Evolutionary conservation across 305 asterid species (phyloP).

Genomic region (Rubia tinctorum): DNA sequence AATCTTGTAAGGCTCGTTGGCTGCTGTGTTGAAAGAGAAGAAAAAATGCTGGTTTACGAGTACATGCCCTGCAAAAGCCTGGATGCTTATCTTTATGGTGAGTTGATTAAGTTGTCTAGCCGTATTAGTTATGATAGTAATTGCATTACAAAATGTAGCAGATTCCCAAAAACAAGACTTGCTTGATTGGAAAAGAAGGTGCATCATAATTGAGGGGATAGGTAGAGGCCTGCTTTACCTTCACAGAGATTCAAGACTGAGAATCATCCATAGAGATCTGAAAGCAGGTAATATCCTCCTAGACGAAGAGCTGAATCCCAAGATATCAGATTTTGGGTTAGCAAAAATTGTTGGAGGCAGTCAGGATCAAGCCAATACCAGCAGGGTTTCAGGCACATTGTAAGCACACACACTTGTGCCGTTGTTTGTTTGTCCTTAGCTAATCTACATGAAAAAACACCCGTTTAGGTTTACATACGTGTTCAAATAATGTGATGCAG

Average conservation of each 20-base stretch:
- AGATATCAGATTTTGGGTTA: constrained; percentile 19
- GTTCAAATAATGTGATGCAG: constrained; percentile 7
- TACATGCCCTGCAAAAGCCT: constrained; percentile 2
- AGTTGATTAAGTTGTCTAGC: background rate
- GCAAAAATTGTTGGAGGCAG: constrained; percentile 15
- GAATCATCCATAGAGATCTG: constrained; percentile 21
- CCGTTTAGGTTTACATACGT: background rate
- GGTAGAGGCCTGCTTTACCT: constrained; percentile 24
- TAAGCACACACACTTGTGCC: constrained; percentile 5
- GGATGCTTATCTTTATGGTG: constrained; percentile 10
- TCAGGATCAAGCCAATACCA: constrained; percentile 17
- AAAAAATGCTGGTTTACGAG: constrained; percentile 1
- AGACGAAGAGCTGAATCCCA: constrained; percentile 14
- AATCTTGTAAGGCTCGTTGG: constrained; percentile 17
- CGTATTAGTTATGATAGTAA: background rate
- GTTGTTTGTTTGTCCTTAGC: background rate
- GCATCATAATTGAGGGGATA: constrained; percentile 19
- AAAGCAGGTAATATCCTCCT: constrained; percentile 19
- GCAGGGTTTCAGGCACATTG: constrained; percentile 14
- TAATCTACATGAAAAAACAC: background rate
- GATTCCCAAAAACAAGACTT: constrained; percentile 7
- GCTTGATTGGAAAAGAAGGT: constrained; percentile 14
- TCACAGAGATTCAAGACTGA: constrained; percentile 23
- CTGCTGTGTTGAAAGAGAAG: constrained; percentile 11
- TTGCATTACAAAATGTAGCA: background rate